phyloP scores from a whole-genome alignment of 208 protist genomes.

The Porcisia hertigi region DNA sequence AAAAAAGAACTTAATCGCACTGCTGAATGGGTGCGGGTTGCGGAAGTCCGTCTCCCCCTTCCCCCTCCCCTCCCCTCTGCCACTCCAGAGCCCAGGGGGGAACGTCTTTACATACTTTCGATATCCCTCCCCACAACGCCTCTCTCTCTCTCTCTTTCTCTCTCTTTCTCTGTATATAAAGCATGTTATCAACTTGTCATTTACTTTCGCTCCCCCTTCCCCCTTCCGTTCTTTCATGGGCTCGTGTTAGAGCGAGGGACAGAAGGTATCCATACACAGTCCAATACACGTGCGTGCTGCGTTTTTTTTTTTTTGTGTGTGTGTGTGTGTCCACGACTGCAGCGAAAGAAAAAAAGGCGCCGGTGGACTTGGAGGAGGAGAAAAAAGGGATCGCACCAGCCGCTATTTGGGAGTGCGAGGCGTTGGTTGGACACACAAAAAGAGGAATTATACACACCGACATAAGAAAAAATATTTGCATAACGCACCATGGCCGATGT shows the following conservation, averaged over 20 bases:
- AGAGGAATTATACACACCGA: neutral
- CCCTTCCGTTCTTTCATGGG: neutral
- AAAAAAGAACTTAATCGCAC: neutral
- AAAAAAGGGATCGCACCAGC: neutral
- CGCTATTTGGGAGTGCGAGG: neutral
- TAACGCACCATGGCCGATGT: constrained; percentile 16
- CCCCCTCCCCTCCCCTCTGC: neutral
- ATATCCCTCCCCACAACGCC: neutral
- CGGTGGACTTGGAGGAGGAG: too few species aligned
- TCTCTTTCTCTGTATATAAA: too few species aligned
- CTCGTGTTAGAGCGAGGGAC: neutral
- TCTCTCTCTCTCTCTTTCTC: too few species aligned
- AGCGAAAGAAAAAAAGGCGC: neutral
- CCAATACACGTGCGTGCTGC: neutral
- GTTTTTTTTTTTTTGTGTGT: neutral
- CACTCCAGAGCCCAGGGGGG: too few species aligned
- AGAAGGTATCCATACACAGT: neutral
- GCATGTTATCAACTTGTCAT: neutral
- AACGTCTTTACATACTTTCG: too few species aligned
- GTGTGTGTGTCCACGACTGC: too few species aligned
- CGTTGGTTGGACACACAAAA: neutral
- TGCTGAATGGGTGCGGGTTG: neutral
- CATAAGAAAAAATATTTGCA: neutral
- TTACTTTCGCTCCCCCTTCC: neutral
- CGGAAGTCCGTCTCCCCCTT: neutral